These are phyloP conservation scores for Epichloe hybrida DNA, from an alignment of 2,329 filamentous ascomycete species.

Conservation along the genomic window DNA sequence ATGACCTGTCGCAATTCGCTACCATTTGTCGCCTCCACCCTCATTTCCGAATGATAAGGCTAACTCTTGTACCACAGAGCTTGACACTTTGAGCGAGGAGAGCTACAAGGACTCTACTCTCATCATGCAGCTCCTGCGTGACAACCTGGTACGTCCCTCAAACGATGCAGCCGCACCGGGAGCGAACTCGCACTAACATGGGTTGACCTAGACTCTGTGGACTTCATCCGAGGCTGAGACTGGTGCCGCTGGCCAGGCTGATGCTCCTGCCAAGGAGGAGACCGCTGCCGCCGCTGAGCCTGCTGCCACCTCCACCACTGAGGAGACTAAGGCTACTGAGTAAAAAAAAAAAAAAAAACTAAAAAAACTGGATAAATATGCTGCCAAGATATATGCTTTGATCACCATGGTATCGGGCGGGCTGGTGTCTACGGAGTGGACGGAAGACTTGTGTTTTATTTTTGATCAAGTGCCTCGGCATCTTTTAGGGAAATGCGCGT, in stretches of 20 bases:
- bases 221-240: slow-evolving; percentile 96
- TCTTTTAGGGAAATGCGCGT: slow-evolving; percentile 33
- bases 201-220: slow-evolving; percentile 69
- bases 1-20: slow-evolving; percentile 9
- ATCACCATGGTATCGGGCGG: slow-evolving; percentile 30
- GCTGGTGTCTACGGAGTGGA: slow-evolving; percentile 53
- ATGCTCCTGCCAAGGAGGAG: slow-evolving; percentile 30
- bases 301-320: slow-evolving; percentile 38
- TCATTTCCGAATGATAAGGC: not conserved
- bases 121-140: slow-evolving; percentile 96
- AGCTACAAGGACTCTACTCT: slow-evolving; percentile 98
- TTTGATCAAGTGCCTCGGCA: slow-evolving; percentile 34
- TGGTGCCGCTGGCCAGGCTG: slow-evolving; percentile 36
- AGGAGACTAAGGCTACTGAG: slow-evolving; percentile 58
- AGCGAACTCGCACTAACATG: not conserved
- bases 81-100: slow-evolving; percentile 94
- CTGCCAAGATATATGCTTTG: slow-evolving; percentile 17
- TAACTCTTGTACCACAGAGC: slow-evolving; percentile 44
- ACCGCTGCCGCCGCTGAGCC: slow-evolving; percentile 44
- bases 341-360: slow-evolving; percentile 24
- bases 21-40: not conserved
- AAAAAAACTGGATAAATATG: slow-evolving; percentile 9
- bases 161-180: not conserved
- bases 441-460: slow-evolving; percentile 45
- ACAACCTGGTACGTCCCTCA: slow-evolving; percentile 66